These are phyloP conservation scores for Chlorella sp. DNA, from an alignment of 139 green algal genomes.

Conservation along the genomic window DNA sequence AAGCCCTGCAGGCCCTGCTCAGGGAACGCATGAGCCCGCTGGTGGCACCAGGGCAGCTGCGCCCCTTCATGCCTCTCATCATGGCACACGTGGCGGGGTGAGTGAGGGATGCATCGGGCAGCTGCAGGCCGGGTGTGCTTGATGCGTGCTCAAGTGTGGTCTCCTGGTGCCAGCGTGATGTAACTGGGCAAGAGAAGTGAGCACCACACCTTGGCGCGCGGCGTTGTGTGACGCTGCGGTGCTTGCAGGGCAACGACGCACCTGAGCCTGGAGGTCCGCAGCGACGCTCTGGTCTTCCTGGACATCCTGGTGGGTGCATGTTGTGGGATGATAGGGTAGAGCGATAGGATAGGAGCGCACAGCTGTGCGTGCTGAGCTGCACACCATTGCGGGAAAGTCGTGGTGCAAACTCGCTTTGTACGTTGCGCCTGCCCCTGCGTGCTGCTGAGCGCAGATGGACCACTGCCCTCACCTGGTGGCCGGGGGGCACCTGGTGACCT, in stretches of 20 bases:
- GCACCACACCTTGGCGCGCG: not conserved
- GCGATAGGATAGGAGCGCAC: not conserved
- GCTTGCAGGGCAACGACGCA: conserved; percentile 56
- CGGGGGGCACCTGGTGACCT: conserved; percentile 28
- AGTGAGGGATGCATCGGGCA: too few species aligned
- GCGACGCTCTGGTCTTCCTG: conserved; percentile 54
- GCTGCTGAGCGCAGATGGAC: conserved; percentile 34
- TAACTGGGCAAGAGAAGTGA: too few species aligned
- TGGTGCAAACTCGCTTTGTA: not conserved
- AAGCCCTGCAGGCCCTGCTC: conserved; percentile 29
- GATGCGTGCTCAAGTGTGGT: too few species aligned
- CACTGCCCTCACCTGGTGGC: conserved; percentile 43
- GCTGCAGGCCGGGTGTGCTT: too few species aligned
- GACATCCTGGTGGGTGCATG: conserved; percentile 45
- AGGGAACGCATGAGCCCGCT: conserved; percentile 37
- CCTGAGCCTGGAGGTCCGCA: conserved; percentile 33
- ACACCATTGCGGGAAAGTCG: not conserved
- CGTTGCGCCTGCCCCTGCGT: not conserved
- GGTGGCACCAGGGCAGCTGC: conserved; percentile 38
- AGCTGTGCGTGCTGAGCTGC: not conserved
- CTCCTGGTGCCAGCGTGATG: too few species aligned
- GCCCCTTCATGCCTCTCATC: conserved; percentile 69
- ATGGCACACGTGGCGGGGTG: conserved; percentile 70
- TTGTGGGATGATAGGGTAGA: not conserved
- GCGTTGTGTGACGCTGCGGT: not conserved